Base-by-base conservation (phyloP, 73 alveolate species). In the Blepharisma japonicum region DNA sequence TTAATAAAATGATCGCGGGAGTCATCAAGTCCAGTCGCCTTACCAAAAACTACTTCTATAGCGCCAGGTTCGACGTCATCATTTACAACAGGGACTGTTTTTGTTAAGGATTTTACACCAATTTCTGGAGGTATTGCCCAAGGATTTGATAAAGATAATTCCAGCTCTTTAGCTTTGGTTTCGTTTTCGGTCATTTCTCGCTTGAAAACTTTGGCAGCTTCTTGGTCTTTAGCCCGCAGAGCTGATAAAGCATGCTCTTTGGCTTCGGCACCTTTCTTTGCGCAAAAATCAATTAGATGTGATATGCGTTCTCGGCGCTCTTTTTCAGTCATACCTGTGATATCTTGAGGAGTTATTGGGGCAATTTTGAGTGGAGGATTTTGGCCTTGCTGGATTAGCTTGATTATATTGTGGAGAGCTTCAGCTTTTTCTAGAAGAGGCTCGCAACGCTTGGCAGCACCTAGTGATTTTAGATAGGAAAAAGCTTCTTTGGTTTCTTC, bases 251-350 rank as follows among this genome's bases (percentile, higher is more conserved):
- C 74, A 2, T 61, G 0, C 5, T 61, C 74, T 61, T 61, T 61
- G 47, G 47, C 14, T 5, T 61, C 23, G 5, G 74, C 74, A 14
- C 47, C 74, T 61, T 61, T n/a, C 2, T n/a, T 9, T 14, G 46
- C 23, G 47, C 47, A 18, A 25, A 61, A 61, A 8, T 61, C 49
- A 61, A 61, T 14, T 14, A 61, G 46, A n/a, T n/a, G 14, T 25
- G n/a, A 9, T 1, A 61, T 14, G 2, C 23, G 74, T 61, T 61
- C 23, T 61, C 74, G 0, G 14, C 74, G 14, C 18, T 61, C 74
- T 61, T 61, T 39, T 61, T 61, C 74, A 5, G 74, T 61, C 74
- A 61, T 25, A 3, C 74, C 74, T 20, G 74, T 61, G 18, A 61
- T 14, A 25, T 61, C 74, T 8, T 8, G 14, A 14, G 74, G 74